Evolutionary conservation across 495 filamentous ascomycete species (phyloP).

Genomic region (Tuber borchii): DNA sequence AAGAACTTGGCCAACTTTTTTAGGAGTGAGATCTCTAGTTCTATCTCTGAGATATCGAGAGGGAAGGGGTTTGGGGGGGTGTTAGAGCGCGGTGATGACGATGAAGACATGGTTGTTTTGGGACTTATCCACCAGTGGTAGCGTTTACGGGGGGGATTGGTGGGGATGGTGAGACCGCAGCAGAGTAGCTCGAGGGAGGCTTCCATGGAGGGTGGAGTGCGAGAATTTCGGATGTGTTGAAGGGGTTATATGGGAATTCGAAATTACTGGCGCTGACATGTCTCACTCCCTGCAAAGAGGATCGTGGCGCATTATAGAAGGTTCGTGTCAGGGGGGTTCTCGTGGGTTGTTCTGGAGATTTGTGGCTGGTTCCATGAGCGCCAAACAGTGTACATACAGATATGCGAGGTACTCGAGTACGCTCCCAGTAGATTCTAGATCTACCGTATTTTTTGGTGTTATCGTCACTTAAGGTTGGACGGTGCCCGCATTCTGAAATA

Average conservation of each 20-base stretch:
- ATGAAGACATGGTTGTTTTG: not conserved
- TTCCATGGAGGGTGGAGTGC: not conserved
- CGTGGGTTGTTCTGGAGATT: not conserved
- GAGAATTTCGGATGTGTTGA: not conserved
- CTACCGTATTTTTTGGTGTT: no score
- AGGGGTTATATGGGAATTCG: not conserved
- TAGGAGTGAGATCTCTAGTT: not conserved
- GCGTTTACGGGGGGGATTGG: not conserved
- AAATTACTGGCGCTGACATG: not conserved
- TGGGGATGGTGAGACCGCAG: not conserved
- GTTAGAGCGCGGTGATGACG: not conserved
- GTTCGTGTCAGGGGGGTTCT: not conserved
- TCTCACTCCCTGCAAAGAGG: not conserved
- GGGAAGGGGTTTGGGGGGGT: not conserved
- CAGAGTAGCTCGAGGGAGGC: not conserved
- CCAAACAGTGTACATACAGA: not conserved
- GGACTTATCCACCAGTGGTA: not conserved
- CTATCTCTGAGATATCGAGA: not conserved
- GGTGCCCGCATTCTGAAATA: no score
- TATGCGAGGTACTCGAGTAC: not conserved
- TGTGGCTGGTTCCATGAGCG: not conserved
- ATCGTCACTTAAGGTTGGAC: no score
- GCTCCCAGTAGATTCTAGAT: not conserved
- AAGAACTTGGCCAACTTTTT: not conserved
- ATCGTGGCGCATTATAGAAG: not conserved